phyloP scores from a whole-genome alignment of 495 filamentous ascomycete species.

The Daldinia bambusicola region DNA sequence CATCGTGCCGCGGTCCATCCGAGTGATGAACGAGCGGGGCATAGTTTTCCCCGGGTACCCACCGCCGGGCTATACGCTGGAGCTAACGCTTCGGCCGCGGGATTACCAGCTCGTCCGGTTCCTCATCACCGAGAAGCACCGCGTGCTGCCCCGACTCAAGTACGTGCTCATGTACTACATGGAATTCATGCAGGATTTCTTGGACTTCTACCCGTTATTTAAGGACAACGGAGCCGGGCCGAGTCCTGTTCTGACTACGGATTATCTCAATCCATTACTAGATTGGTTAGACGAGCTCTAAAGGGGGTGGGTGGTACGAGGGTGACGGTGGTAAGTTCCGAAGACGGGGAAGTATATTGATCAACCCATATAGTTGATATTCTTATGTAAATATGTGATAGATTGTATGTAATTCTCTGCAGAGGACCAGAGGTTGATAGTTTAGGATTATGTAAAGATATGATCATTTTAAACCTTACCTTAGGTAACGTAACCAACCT shows the following conservation, averaged over 20 bases:
- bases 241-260: constrained; percentile 20
- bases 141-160: constrained; percentile 37
- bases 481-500: no score
- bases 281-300: constrained; percentile 38
- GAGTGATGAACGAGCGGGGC: constrained; percentile 37
- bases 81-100: constrained; percentile 34
- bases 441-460: not conserved
- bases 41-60: constrained; percentile 39
- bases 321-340: not conserved
- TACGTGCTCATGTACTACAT: constrained; percentile 40
- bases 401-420: not conserved
- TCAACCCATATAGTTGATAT: not conserved
- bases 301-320: not conserved
- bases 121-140: constrained; percentile 33
- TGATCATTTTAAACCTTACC: no score
- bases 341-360: not conserved
- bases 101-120: constrained; percentile 38
- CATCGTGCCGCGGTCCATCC: constrained; percentile 39
- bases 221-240: constrained; percentile 33
- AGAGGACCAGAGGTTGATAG: not conserved
- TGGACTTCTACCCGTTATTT: constrained; percentile 8
- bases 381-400: not conserved
- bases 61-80: constrained; percentile 31
- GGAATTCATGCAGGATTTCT: constrained; percentile 15
- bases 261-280: constrained; percentile 32